A percentile compares a stretch with the other conserved stretches of the same genome.
phyloP scores from a whole-genome alignment of 805 yeast genomes.

The Metschnikowia peoriensis region DNA sequence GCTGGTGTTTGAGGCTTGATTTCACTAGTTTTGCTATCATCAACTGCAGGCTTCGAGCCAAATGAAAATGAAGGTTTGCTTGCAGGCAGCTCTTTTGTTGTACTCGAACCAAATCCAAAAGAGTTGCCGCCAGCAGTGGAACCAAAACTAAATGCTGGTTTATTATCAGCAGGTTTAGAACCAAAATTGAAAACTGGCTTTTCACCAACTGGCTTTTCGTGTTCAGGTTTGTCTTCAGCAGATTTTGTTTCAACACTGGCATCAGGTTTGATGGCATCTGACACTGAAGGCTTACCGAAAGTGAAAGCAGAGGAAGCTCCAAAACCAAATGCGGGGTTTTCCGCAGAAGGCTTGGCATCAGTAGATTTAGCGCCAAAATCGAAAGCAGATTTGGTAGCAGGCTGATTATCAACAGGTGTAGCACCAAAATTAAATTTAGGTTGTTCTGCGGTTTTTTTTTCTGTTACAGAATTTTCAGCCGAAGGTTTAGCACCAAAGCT shows the following conservation, averaged over 20 bases:
- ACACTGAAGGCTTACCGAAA: too few relatives aligned
- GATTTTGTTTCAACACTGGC: too few relatives aligned
- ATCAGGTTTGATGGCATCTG: too few relatives aligned
- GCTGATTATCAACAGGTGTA: neutral
- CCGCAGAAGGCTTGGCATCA: too few relatives aligned
- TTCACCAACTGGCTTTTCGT: neutral
- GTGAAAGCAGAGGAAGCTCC: too few relatives aligned
- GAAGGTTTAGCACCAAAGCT: neutral
- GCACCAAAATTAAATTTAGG: neutral
- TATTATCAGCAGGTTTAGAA: neutral
- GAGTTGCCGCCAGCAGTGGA: neutral
- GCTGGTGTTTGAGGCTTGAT: neutral
- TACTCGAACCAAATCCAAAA: neutral
- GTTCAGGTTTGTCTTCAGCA: too few relatives aligned
- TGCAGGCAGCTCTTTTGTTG: neutral
- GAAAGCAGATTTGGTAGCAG: neutral
- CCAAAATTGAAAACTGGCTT: constrained; percentile 9
- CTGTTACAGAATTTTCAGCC: neutral
- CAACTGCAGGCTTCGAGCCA: constrained; percentile 1
- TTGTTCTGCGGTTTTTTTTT: too few relatives aligned
- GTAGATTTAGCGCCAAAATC: too few relatives aligned
- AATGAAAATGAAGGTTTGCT: neutral
- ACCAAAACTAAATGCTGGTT: neutral
- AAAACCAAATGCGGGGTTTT: too few relatives aligned
- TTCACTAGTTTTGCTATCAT: neutral